These are phyloP conservation scores for Pisolithus thermaeus DNA, from an alignment of 1,284 basidiomycete genomes.

Conservation along the genomic window DNA sequence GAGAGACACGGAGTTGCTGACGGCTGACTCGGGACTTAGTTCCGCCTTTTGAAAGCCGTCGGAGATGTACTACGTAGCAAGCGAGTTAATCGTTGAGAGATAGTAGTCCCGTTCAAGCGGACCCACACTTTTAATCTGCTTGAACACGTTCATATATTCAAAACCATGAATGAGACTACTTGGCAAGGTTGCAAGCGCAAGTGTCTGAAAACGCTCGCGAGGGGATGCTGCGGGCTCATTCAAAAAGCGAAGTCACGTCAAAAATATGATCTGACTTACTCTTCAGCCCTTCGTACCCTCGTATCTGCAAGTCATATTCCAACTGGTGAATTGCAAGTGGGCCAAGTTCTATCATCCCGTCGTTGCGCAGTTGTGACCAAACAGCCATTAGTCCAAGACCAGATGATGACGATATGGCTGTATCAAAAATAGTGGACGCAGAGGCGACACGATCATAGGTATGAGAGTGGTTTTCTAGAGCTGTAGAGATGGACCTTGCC, in stretches of 20 bases:
- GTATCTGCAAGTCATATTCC: conserved; percentile 1
- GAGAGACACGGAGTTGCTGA: conserved; percentile 14
- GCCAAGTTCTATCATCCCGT: conserved; percentile 10
- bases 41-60: conserved; percentile 2
- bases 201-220: conserved; percentile 20
- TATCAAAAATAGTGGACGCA: conserved; percentile 31
- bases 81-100: conserved; percentile 5
- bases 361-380: conserved; percentile 41
- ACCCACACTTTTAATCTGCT: conserved; percentile 20
- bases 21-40: neutral
- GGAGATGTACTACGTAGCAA: conserved; percentile 14
- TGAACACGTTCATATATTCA: conserved; percentile 13
- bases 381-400: conserved; percentile 53
- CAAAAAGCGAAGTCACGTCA: neutral
- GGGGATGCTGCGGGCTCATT: conserved; percentile 15
- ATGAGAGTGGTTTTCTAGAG: conserved; percentile 30
- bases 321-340: conserved; percentile 17
- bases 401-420: conserved; percentile 42
- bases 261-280: neutral
- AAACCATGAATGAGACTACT: conserved; percentile 5
- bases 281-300: conserved; percentile 9
- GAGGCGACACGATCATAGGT: conserved; percentile 28
- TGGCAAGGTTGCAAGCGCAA: conserved; percentile 23
- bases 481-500: conserved; percentile 36
- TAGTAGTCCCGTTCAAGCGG: neutral